Conservation (phyloP, 208 protist species). For the Crithidia thermophila region DNA sequence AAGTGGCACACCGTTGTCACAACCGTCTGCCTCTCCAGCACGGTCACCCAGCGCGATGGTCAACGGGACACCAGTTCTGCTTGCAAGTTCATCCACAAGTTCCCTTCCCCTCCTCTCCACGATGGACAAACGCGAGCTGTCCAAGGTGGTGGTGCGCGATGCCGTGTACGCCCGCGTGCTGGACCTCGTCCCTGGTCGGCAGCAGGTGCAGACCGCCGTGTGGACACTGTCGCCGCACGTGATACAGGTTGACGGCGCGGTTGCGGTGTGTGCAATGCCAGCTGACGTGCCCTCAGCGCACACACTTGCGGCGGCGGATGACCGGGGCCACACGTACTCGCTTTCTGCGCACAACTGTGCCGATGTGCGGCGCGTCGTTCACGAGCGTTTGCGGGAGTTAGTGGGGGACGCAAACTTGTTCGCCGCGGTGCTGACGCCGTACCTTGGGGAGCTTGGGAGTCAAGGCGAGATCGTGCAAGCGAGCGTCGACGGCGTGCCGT, state of each 20-base stretch:
- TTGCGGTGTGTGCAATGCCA: slow-evolving; percentile 24
- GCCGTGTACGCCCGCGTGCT: slow-evolving; percentile 51
- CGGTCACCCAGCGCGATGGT: too few species aligned
- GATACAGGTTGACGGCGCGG: slow-evolving; percentile 46
- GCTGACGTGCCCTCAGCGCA: neutral
- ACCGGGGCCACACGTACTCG: neutral
- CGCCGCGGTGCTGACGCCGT: slow-evolving; percentile 35
- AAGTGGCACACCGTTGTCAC: too few species aligned
- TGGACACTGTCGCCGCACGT: slow-evolving; percentile 33
- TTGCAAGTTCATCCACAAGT: too few species aligned
- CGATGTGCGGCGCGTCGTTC: slow-evolving; percentile 8
- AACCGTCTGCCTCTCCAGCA: neutral
- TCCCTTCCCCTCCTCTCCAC: slow-evolving; percentile 32
- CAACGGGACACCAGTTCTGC: too few species aligned
- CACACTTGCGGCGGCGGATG: neutral
- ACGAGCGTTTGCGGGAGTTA: slow-evolving; percentile 33
- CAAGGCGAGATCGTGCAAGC: slow-evolving; percentile 20
- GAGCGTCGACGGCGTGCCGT: slow-evolving; percentile 23
- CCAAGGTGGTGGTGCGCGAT: slow-evolving; percentile 53
- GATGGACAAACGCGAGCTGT: slow-evolving; percentile 55
- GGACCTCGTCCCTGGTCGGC: slow-evolving; percentile 37
- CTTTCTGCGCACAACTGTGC: neutral
- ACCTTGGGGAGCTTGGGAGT: slow-evolving; percentile 31
- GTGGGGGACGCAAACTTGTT: slow-evolving; percentile 28
- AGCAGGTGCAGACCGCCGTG: slow-evolving; percentile 38